Evolutionary conservation across 2,329 filamentous ascomycete genomes (phyloP), one percentile per base, ranked within the genome.

Genomic region (Corinectria fuckeliana): DNA sequence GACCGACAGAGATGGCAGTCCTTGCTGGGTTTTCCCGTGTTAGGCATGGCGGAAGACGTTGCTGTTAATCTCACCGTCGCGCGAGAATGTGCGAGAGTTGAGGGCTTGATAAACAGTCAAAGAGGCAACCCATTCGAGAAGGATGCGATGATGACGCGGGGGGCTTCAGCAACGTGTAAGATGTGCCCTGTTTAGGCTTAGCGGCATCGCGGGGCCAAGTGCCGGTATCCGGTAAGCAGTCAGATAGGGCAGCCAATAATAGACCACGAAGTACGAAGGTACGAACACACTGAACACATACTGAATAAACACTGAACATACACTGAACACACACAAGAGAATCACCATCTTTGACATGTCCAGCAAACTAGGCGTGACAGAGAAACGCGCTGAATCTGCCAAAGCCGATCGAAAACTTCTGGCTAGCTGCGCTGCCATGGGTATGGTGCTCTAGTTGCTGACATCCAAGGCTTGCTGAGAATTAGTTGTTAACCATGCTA

Each of bases 1-100:
- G 69, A 64, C 30, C 77, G 76, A 60, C 77, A 79, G 36, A 79
- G 71, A 50, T 78, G 76, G 55, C 77, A 79, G 65, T 79, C 76
- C 45, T 71, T 71, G 61, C 77, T 79, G 18, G 77, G 77, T 60
- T 71, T 74, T 28, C 77, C 77, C 21, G 71, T 78, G 66, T 79
- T 79, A 28, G 77, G 77, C 77, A 79, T 79, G 50, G 36, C 38
- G 39, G 49, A 48, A 28, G 32, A 26, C 42, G n/a, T 23, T 25
- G 39, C 3, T 14, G 11, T 14, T 41, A 36, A 49, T 49, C 14
- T 30, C n/a, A 36, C 23, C 23, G 42, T 50, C 32, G 14, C 34
- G 45, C 38, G 30, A 53, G 47, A 44, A 28, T 42, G 44, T n/a
- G 45, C 32, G 50, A 32, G 50, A 38, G 20, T n/a, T 18, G 42